Conservation (phyloP, 1,284 basidiomycete genomes). For the Mixia osmundae region DNA sequence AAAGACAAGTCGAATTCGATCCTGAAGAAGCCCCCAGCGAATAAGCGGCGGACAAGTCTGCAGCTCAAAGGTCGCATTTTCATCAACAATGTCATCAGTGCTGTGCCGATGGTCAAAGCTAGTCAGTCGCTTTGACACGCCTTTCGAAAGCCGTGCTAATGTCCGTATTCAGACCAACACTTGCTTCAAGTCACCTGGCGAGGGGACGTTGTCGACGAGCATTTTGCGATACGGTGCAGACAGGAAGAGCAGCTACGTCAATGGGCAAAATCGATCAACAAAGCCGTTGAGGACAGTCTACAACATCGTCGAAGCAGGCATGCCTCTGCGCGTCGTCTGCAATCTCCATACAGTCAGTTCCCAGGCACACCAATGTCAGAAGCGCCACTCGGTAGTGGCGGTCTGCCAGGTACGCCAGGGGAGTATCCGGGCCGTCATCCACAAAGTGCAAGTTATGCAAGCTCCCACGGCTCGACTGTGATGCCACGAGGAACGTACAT, state of each 20-base stretch:
- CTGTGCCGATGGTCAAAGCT: slow-evolving; percentile 27
- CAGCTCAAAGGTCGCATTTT: slow-evolving; percentile 93
- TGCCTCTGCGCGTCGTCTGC: slow-evolving; percentile 12
- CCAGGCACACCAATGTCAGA: slow-evolving; percentile 17
- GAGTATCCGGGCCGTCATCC: no score
- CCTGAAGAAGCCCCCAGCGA: slow-evolving; percentile 22
- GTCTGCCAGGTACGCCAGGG: no score
- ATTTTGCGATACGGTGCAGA: slow-evolving; percentile 77
- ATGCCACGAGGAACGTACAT: no score
- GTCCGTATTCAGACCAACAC: slow-evolving; percentile 17
- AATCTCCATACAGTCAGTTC: slow-evolving; percentile 15
- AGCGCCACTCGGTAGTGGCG: slow-evolving; percentile 3
- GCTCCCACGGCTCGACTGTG: no score
- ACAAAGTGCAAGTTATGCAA: no score
- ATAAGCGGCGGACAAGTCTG: slow-evolving; percentile 23
- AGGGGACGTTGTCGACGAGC: slow-evolving; percentile 48
- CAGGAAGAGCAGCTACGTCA: slow-evolving; percentile 77
- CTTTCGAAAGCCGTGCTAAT: slow-evolving; percentile 1
- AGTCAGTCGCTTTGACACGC: slow-evolving; percentile 12
- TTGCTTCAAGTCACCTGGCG: slow-evolving; percentile 71
- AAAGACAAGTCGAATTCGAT: slow-evolving; percentile 19
- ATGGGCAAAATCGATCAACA: slow-evolving; percentile 75
- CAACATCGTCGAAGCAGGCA: slow-evolving; percentile 6
- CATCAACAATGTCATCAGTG: slow-evolving; percentile 78
- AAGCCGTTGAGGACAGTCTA: slow-evolving; percentile 38